These are phyloP conservation scores for Carex scoparia DNA, from an alignment of 176 grass and related monocot genomes.

Conservation along the genomic window DNA sequence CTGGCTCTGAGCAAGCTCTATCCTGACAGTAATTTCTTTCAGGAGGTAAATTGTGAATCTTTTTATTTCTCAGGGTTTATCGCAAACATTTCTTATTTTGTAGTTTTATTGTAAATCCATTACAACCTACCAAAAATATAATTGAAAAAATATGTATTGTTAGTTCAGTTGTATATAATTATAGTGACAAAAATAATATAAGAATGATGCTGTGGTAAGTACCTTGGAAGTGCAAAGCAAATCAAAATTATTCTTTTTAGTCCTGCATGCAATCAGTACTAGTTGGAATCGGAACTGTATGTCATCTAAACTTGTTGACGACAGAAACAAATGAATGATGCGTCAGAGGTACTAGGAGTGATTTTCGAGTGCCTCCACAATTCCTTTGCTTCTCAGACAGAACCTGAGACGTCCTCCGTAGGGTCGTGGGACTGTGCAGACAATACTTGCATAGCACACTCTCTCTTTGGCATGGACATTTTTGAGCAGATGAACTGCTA, in stretches of 20 bases:
- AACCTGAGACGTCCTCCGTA: slow-evolving; percentile 23
- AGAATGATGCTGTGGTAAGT: neutral
- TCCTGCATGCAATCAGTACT: neutral
- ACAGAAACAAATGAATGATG: slow-evolving; percentile 99
- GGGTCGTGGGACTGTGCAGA: slow-evolving; percentile 92
- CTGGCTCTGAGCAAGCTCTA: slow-evolving; percentile 94
- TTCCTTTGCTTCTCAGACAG: slow-evolving; percentile 47
- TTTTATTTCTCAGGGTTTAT: neutral
- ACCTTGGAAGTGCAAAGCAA: neutral
- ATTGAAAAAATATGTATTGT: neutral
- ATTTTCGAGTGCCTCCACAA: slow-evolving; percentile 95
- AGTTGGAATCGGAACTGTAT: neutral
- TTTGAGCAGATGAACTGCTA: slow-evolving; percentile 87
- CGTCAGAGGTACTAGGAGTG: slow-evolving; percentile 88
- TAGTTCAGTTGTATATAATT: slow-evolving; percentile 2
- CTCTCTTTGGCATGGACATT: slow-evolving; percentile 87
- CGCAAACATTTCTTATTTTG: slow-evolving; percentile 1
- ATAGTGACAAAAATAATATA: neutral
- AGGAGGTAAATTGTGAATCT: slow-evolving; percentile 53
- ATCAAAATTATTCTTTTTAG: neutral
- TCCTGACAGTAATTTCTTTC: slow-evolving; percentile 95
- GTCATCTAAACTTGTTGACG: neutral
- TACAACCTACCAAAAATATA: slow-evolving; percentile 10
- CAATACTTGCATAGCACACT: slow-evolving; percentile 72
- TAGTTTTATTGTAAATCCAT: slow-evolving; percentile 7